Percentiles rank a stretch among this genome's conserved stretches.
Conservation (phyloP, 169 alveolate genomes). For the Eimeria maxima region DNA sequence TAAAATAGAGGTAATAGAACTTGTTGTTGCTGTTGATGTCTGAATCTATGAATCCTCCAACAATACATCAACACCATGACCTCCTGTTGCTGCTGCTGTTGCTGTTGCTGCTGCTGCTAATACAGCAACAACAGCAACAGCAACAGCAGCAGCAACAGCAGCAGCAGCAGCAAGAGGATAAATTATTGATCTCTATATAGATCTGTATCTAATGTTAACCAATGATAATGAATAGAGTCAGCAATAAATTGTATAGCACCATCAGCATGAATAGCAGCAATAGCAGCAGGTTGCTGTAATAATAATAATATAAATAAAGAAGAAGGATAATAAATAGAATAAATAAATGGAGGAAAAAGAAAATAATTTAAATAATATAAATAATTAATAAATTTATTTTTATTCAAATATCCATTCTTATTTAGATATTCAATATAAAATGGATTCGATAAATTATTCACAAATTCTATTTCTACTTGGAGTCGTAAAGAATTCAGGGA, state of each 20-base stretch:
- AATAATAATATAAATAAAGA: constrained; percentile 60
- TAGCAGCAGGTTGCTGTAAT: constrained; percentile 35
- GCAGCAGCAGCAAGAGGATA: constrained; percentile 6
- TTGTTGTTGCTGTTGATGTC: constrained; percentile 18
- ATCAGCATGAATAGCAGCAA: constrained; percentile 29
- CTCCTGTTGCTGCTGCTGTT: constrained; percentile 15
- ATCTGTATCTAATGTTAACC: constrained; percentile 63
- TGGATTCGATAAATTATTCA: too few species aligned
- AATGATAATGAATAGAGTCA: constrained; percentile 64
- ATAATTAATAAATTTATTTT: not conserved
- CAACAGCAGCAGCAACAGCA: not conserved
- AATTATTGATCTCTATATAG: constrained; percentile 7
- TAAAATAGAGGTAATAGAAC: too few species aligned
- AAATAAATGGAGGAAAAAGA: too few species aligned
- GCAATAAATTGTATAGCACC: constrained; percentile 60
- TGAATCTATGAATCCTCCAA: not conserved
- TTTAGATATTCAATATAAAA: too few species aligned
- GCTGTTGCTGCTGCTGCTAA: constrained; percentile 4
- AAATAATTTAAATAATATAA: too few species aligned
- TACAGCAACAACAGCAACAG: not conserved
- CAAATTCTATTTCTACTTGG: too few species aligned
- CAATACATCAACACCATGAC: too few species aligned
- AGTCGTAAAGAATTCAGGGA: too few species aligned
- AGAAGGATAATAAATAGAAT: not conserved
- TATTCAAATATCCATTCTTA: too few species aligned